A percentile compares a stretch with the other conserved stretches of the same genome.
These are phyloP conservation scores for Hericium alpestre DNA, from an alignment of 768 basidiomycete genomes.

Conservation along the genomic window DNA sequence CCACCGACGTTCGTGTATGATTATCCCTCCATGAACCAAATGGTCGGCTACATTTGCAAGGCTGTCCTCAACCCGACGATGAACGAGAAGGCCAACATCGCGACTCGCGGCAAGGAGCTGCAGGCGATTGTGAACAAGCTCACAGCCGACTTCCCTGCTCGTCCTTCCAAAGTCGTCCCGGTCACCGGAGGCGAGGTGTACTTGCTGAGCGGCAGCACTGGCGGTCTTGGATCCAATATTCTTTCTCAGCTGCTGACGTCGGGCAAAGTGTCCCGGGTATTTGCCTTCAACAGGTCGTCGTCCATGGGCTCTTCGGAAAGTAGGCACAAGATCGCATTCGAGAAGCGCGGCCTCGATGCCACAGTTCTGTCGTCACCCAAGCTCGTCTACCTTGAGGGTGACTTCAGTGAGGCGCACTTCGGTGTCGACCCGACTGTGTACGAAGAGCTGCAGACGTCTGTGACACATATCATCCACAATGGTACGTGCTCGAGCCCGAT, in stretches of 20 bases:
- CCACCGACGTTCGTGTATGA: constrained; percentile 16
- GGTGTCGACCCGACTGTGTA: constrained; percentile 5
- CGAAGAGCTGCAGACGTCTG: constrained; percentile 7
- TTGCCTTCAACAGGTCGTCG: constrained; percentile 15
- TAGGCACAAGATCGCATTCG: constrained; percentile 11
- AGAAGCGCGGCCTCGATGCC: constrained; percentile 12
- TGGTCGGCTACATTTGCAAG: constrained; percentile 9
- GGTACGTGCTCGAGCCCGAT: constrained; percentile 6
- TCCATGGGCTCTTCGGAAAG: constrained; percentile 1
- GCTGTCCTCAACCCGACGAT: constrained; percentile 1
- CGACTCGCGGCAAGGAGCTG: constrained; percentile 10
- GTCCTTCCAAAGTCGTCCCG: not conserved
- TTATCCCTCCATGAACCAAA: constrained; percentile 13
- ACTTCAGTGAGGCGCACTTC: constrained; percentile 7
- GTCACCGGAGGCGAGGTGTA: constrained; percentile 4
- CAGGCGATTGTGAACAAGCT: constrained; percentile 14
- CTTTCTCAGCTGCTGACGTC: constrained; percentile 11
- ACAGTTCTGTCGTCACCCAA: constrained; percentile 10
- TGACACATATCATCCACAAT: constrained; percentile 16
- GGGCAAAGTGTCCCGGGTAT: constrained; percentile 10
- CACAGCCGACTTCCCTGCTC: constrained; percentile 13
- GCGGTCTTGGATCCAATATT: constrained; percentile 16
- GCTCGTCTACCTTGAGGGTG: constrained; percentile 15
- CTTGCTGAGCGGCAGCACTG: constrained; percentile 17
- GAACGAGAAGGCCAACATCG: not conserved